phyloP scores from a whole-genome alignment of 2,329 filamentous ascomycete species.

The Verticillium isaacii region DNA sequence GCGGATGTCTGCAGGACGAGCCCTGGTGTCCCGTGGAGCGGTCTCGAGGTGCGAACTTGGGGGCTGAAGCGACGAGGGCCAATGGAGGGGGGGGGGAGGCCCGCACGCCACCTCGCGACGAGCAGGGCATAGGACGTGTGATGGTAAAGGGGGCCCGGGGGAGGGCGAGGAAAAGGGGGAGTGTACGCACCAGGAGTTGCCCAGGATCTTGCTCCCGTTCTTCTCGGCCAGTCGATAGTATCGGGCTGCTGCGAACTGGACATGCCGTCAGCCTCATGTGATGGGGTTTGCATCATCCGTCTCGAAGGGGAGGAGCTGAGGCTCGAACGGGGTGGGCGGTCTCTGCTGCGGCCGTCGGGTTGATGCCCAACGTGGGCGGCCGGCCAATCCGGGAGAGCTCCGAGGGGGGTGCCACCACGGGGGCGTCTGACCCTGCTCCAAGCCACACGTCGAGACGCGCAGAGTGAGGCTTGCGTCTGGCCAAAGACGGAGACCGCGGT shows the following conservation, averaged over 20 bases:
- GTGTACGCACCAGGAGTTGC: conserved; percentile 83
- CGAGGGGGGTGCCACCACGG: neutral
- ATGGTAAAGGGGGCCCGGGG: neutral
- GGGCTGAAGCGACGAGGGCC: conserved; percentile 19
- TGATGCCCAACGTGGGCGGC: neutral
- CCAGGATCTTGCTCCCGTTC: conserved; percentile 82
- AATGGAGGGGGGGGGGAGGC: conserved; percentile 21
- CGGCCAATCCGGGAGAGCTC: neutral
- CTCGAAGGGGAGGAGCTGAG: neutral
- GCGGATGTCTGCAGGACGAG: conserved; percentile 6
- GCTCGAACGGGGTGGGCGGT: neutral
- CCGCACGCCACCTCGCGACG: conserved; percentile 25
- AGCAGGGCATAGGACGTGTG: neutral
- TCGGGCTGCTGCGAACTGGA: conserved; percentile 73
- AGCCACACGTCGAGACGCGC: neutral
- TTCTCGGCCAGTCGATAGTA: conserved; percentile 91
- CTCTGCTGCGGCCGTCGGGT: neutral
- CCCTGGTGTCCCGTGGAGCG: neutral
- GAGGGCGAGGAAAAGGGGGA: conserved; percentile 11
- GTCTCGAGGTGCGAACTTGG: neutral
- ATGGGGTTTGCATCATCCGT: conserved; percentile 9
- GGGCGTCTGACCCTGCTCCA: neutral
- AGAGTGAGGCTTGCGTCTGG: neutral
- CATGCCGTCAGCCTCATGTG: conserved; percentile 47
- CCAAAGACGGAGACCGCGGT: neutral